Base-by-base conservation (phyloP, 1,284 basidiomycete genomes). In the Ceratobasidium sp. region DNA sequence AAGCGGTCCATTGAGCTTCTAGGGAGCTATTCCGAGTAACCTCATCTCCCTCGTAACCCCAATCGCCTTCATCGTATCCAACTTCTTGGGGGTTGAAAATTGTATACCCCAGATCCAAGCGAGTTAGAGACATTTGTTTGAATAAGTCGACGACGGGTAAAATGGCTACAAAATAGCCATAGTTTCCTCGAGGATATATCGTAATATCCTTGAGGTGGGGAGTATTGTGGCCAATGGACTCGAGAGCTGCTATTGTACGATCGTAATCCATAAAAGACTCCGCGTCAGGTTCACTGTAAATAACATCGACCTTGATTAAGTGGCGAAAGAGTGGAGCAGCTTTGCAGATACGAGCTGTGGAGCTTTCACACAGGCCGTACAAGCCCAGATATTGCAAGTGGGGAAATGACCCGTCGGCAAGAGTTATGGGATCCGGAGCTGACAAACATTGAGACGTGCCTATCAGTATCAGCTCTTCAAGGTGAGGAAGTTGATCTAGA, bases 111-210 rank as follows among this genome's bases (percentile, higher is more conserved):
- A 62, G 59, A 9, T 62, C 17, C 28, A 62, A 23, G 15, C 13
- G 15, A 12, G 9, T 33, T 17, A 62, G 38, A 20, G 59, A 13
- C 59, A 62, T 62, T 40, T 62, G 17, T 20, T 42, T 62, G 59
- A 62, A 42, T 42, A 20, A 33, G 13, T 62, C 59, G 38, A 62
- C 7, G 15, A 42, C 59, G n/a, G 59, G 33, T 38, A 33, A 62
- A 17, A 17, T 40, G 59, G n/a, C 59, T 20, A 62, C 59, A 42
- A 62, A 62, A 12, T 40, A 40, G 38, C 59, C 59, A 20, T 62
- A 20, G 59, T 42, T 62, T 20, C 59, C 59, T 20, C 59, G 59
- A 17, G 59, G 38, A 7, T n/a, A 38, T 33, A 62, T 62, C 17
- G n/a, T 62, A 9, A 62, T 13, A 6, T 62, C 38, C n/a, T 42